phyloP scores from a whole-genome alignment of 139 green algal genomes.

The Chlamydomonas sphaeroides region DNA sequence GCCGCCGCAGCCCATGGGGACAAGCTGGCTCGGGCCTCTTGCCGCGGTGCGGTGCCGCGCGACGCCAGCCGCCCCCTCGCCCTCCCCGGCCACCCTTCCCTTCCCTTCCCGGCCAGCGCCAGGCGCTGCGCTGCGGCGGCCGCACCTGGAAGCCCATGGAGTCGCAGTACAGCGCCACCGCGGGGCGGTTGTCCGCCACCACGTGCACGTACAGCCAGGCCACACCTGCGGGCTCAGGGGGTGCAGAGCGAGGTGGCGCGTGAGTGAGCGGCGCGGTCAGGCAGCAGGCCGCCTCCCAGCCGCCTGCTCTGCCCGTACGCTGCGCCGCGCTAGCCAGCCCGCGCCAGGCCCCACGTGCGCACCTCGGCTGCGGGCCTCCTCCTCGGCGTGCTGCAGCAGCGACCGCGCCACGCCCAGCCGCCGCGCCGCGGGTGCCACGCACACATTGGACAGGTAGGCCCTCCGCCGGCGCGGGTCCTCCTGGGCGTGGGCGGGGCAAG shows the following conservation, averaged over 20 bases:
- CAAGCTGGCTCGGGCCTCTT: no score
- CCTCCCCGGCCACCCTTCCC: no score
- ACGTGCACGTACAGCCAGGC: conserved; percentile 79
- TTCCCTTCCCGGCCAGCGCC: no score
- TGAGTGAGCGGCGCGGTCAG: no score
- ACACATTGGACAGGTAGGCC: conserved; percentile 88
- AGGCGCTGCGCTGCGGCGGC: neutral
- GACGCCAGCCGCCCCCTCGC: no score
- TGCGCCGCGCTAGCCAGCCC: no score
- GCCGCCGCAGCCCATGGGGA: no score
- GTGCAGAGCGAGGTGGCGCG: no score
- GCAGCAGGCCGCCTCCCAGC: no score
- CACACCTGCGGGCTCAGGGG: neutral
- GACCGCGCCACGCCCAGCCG: conserved; percentile 55
- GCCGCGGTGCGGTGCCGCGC: no score
- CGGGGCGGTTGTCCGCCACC: conserved; percentile 67
- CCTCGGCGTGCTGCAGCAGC: conserved; percentile 45
- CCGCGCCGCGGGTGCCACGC: conserved; percentile 60
- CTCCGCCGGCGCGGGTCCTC: conserved; percentile 19
- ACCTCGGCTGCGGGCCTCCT: neutral
- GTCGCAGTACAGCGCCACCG: conserved; percentile 64
- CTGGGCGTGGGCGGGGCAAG: neutral
- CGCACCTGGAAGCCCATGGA: conserved; percentile 19
- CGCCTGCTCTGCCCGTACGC: no score
- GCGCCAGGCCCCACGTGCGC: neutral